Base-by-base conservation (phyloP, 2,329 filamentous ascomycete species). In the Ascochyta koolunga region DNA sequence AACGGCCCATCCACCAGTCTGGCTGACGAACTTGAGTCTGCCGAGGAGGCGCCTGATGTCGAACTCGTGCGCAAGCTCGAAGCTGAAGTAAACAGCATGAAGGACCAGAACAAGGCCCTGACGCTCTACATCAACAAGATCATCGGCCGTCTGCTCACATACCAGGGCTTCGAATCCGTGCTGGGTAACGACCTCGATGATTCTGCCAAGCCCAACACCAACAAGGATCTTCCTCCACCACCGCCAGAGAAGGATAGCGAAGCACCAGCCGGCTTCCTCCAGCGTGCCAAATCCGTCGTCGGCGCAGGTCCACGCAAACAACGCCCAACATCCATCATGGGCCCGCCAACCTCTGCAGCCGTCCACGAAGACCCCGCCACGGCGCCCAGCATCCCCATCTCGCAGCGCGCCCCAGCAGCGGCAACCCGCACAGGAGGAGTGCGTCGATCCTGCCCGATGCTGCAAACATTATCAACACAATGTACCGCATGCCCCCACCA, bases 51-150 rank as follows among this genome's bases (percentile, higher is more conserved):
- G 18, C 51, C 51, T n/a, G 86, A 88, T 31, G 67, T 61, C 8
- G 69, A 73, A 27, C 57, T 65, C 50, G 63, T 85, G 61, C 88
- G 88, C 66, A 86, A 86, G 46, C 80, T 95, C 11, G 93, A 97
- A 72, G 77, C 82, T 10, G 93, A 98, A 67, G 76, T 95, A 63
- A 91, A 89, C 75, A 82, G 85, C 8, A 80, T 91, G 65, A 93
- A 90, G 78, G 93, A 96, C 73, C 89, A 96, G 79, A 98, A 99
- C 81, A 98, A 98, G 80, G 95, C 95, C 25, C 82, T 99, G 65
- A 96, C 92, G 21, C 82, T 98, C 61, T 99, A 99, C 79, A 97
- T 99, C 80, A 96, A 98, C 84, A 96, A 95, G 79, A 98, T 99
- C 74, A 96, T 99, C 73, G 95, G 95, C 74, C 89, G 95, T 51